These are phyloP conservation scores for Fusarium pseudograminearum DNA, from an alignment of 2,329 filamentous ascomycete genomes.

Conservation along the genomic window DNA sequence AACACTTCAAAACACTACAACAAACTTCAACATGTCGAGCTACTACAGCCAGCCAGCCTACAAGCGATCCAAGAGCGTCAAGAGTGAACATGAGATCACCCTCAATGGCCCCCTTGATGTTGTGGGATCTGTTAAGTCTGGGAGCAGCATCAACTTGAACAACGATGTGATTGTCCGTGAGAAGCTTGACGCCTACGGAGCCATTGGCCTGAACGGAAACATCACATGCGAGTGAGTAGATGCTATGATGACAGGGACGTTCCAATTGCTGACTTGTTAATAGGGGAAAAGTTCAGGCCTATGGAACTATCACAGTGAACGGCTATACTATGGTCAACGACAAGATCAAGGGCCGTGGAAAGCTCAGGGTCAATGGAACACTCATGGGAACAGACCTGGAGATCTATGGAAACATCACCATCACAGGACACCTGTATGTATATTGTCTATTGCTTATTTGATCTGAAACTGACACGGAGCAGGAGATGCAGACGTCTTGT, in stretches of 20 bases:
- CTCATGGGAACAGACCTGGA: slow-evolving; percentile 59
- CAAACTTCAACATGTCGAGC: slow-evolving; percentile 43
- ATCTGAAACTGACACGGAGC: slow-evolving; percentile 15
- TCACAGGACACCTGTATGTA: slow-evolving; percentile 59
- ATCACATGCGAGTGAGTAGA: slow-evolving; percentile 57
- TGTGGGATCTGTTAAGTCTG: slow-evolving; percentile 60
- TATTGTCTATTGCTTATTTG: slow-evolving; percentile 8
- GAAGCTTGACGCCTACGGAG: slow-evolving; percentile 61
- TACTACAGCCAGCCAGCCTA: slow-evolving; percentile 44
- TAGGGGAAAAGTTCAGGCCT: slow-evolving; percentile 60
- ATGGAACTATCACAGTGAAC: slow-evolving; percentile 59
- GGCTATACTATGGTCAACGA: slow-evolving; percentile 56
- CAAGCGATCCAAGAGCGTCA: slow-evolving; percentile 55
- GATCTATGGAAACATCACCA: slow-evolving; percentile 60
- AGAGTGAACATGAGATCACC: slow-evolving; percentile 56
- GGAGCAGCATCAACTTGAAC: slow-evolving; percentile 58
- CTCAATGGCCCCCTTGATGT: slow-evolving; percentile 62
- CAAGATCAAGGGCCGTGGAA: slow-evolving; percentile 61
- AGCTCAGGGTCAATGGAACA: slow-evolving; percentile 58
- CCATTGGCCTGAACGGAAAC: slow-evolving; percentile 57
- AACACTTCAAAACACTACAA: not conserved
- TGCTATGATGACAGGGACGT: fast-evolving
- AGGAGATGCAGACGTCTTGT: slow-evolving; percentile 58
- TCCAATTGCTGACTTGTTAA: slow-evolving; percentile 1
- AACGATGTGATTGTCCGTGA: slow-evolving; percentile 60